These are phyloP conservation scores for Zygnema circumcarinatum DNA, from an alignment of 139 green algal genomes.

Conservation along the genomic window DNA sequence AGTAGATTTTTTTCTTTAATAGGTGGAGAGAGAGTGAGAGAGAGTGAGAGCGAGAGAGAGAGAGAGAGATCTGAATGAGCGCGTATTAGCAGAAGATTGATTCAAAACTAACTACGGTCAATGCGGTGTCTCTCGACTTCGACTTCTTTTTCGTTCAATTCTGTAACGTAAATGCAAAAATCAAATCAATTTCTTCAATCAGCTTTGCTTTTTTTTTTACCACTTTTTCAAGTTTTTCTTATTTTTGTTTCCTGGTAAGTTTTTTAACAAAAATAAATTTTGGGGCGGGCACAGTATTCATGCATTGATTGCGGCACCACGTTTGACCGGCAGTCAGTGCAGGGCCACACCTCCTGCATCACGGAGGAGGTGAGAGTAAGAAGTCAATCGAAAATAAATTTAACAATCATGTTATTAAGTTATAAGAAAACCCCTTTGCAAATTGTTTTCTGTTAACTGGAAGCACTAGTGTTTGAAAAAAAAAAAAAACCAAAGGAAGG, in stretches of 20 bases:
- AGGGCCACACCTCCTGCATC: not conserved
- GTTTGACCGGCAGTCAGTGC: not conserved
- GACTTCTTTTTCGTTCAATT: not conserved
- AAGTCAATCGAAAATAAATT: too few relatives aligned
- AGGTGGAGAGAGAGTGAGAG: not conserved
- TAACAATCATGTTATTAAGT: not conserved
- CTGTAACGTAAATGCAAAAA: not conserved
- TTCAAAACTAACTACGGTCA: not conserved
- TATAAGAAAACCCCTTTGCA: not conserved
- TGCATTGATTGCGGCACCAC: not conserved
- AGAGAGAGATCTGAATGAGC: too few relatives aligned
- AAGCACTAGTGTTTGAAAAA: too few relatives aligned
- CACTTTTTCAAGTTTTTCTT: not conserved
- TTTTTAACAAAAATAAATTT: constrained; percentile 12
- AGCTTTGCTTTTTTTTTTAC: not conserved
- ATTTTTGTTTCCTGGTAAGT: not conserved
- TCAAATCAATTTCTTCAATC: not conserved
- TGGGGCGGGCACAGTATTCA: not conserved
- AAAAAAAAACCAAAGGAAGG: too few relatives aligned
- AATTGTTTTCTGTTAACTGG: not conserved
- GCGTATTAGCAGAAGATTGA: not conserved
- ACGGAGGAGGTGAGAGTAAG: too few relatives aligned
- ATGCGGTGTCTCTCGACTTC: not conserved
- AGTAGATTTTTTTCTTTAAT: too few relatives aligned
- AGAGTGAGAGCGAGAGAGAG: too few relatives aligned